These are phyloP conservation scores for Fusarium pseudonygamai DNA, from an alignment of 2,329 filamentous ascomycete genomes.

Conservation along the genomic window DNA sequence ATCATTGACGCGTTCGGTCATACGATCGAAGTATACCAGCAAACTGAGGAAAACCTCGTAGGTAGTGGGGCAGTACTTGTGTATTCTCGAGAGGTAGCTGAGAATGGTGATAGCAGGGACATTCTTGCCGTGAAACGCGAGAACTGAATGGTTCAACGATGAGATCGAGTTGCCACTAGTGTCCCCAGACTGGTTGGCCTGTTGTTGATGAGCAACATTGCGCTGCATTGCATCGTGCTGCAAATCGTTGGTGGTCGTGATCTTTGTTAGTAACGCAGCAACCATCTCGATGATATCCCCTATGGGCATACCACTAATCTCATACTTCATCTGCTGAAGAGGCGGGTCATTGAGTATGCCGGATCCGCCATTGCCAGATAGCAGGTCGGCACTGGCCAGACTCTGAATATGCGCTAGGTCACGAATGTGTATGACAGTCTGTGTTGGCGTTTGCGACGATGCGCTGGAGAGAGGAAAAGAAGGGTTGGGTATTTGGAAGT, in stretches of 20 bases:
- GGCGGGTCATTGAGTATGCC: conserved; percentile 62
- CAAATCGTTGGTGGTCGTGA: conserved; percentile 93
- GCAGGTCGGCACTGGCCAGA: conserved; percentile 81
- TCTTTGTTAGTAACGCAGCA: conserved; percentile 93
- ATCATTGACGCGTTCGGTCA: conserved; percentile 95
- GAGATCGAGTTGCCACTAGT: conserved; percentile 64
- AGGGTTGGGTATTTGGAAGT: conserved; percentile 50
- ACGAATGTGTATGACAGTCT: conserved; percentile 78
- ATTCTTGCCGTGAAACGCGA: conserved; percentile 98
- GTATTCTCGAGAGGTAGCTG: conserved; percentile 94
- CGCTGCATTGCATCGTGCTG: conserved; percentile 93
- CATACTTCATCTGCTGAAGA: conserved; percentile 74
- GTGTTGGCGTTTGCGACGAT: conserved; percentile 46
- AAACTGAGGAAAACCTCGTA: conserved; percentile 97
- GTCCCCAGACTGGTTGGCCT: conserved; percentile 59
- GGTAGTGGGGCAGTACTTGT: conserved; percentile 98
- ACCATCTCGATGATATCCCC: conserved; percentile 99
- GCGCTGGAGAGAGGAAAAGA: conserved; percentile 47
- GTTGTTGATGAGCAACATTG: conserved; percentile 67
- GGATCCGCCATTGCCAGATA: conserved; percentile 58
- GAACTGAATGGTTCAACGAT: conserved; percentile 71
- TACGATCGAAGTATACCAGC: conserved; percentile 97
- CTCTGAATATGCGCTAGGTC: conserved; percentile 92
- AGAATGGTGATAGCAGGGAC: conserved; percentile 96
- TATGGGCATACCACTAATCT: conserved; percentile 98